Evolutionary conservation across 2,329 filamentous ascomycete genomes (phyloP), one percentile per base, ranked within the genome.

Genomic region (Apiospora marii): DNA sequence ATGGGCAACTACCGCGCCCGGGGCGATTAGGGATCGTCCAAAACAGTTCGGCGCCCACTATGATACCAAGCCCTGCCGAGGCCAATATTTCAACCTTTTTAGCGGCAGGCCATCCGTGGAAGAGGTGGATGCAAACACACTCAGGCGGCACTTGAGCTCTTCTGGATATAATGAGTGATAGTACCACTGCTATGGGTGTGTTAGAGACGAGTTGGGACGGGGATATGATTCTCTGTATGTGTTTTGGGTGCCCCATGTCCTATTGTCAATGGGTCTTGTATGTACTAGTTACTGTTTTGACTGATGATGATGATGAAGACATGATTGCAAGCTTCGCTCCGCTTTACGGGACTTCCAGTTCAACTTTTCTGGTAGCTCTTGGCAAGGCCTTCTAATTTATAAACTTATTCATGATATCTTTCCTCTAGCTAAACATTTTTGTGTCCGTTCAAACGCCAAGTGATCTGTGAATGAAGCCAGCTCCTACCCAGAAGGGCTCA

Each of bases 1-100:
- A 97, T 97, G 94, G 94, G 94, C 13, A 91, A 87, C 77, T 86
- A 90, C 76, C 81, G 87, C 19, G 84, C 86, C 12, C 83, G 86
- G 58, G 84, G 74, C 41, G 78, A 81, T 68, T 76, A 72, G 41
- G 41, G n/a, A 68, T 46, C 67, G 67, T 41, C 58, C 12, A 64
- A 34, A 64, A 64, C 30, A 41, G 5, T 64, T 41, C 58, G 58
- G 58, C 58, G 58, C 58, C 58, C 58, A 64, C 19, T n/a, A 64
- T 64, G 58, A 64, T 37, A 64, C 34, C 30, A n/a, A 64, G 58
- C 34, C 58, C 58, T 64, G 34, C 58, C 58, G 10, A 41, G 58
- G 34, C 58, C 58, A 22, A 13, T n/a, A 41, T 14, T 41, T 5
- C 19, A 19, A 61, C 34, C 19, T n/a, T 41, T 41, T 14, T 10